Percentiles rank a stretch among this genome's conserved stretches.
These are phyloP conservation scores for Pythium dissimile DNA, from an alignment of 352 stramenopile genomes.

Conservation along the genomic window DNA sequence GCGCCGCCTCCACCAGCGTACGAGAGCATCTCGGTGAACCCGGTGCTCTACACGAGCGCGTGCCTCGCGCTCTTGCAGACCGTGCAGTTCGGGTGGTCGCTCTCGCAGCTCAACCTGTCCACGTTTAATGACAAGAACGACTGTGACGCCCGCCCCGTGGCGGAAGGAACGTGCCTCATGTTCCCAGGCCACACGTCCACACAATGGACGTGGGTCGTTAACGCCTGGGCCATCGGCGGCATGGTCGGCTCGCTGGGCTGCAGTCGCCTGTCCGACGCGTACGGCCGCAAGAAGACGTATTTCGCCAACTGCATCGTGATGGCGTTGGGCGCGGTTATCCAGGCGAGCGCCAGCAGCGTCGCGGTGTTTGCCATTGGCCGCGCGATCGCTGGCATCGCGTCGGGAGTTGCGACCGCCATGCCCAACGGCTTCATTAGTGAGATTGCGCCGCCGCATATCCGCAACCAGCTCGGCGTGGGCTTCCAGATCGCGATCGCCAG, in stretches of 20 bases:
- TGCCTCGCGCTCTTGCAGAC: slow-evolving; percentile 35
- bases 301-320: slow-evolving; percentile 30
- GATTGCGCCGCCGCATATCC: slow-evolving; percentile 26
- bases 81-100: slow-evolving; percentile 55
- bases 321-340: slow-evolving; percentile 32
- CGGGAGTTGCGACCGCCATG: slow-evolving; percentile 30
- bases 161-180: slow-evolving; percentile 42
- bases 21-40: slow-evolving; percentile 7
- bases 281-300: slow-evolving; percentile 37
- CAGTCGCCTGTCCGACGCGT: slow-evolving; percentile 32
- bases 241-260: slow-evolving; percentile 43
- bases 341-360: slow-evolving; percentile 31
- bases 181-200: slow-evolving; percentile 52
- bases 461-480: slow-evolving; percentile 29
- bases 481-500: slow-evolving; percentile 50
- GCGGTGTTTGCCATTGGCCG: slow-evolving; percentile 37
- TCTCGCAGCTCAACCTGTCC: slow-evolving; percentile 48
- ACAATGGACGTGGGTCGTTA: slow-evolving; percentile 51
- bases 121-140: slow-evolving; percentile 38
- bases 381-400: slow-evolving; percentile 46
- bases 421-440: slow-evolving; percentile 27
- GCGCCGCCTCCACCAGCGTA: not conserved
- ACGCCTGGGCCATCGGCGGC: slow-evolving; percentile 54
- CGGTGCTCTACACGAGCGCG: slow-evolving; percentile 39
- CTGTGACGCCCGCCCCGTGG: slow-evolving; percentile 39